phyloP scores from a whole-genome alignment of 768 basidiomycete species.

The Panaeolus cyanescens region DNA sequence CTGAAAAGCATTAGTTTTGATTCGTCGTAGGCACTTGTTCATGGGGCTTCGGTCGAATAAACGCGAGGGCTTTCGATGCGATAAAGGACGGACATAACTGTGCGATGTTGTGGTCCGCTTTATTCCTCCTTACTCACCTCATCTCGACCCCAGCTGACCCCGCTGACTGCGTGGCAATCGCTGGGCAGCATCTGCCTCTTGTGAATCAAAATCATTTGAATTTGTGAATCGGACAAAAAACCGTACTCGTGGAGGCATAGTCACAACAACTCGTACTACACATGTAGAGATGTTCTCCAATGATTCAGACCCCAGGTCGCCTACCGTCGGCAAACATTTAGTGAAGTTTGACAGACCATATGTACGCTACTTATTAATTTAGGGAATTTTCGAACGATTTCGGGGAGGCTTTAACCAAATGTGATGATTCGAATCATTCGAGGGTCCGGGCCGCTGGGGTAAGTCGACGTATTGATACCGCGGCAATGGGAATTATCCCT shows the following conservation, averaged over 20 bases:
- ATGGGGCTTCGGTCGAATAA: slow-evolving; percentile 1
- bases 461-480: not conserved
- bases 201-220: not conserved
- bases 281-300: too few species aligned
- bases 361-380: not conserved
- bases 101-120: not conserved
- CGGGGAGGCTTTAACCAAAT: not conserved
- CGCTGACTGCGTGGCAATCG: not conserved
- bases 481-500: not conserved
- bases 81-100: not conserved
- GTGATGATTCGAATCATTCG: not conserved
- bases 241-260: not conserved
- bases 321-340: not conserved
- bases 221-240: not conserved
- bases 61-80: not conserved
- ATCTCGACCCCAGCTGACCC: not conserved
- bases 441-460: not conserved
- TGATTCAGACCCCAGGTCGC: not conserved
- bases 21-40: too few species aligned
- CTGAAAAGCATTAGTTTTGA: too few species aligned
- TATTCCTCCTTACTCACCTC: not conserved
- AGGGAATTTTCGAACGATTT: not conserved
- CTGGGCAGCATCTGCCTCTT: too few species aligned
- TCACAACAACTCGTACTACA: too few species aligned
- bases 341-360: not conserved